A percentile compares a stretch with the other conserved stretches of the same genome.
phyloP scores from a whole-genome alignment of 371 early-diverging fungal genomes.

The Syncephalastrum racemosum region DNA sequence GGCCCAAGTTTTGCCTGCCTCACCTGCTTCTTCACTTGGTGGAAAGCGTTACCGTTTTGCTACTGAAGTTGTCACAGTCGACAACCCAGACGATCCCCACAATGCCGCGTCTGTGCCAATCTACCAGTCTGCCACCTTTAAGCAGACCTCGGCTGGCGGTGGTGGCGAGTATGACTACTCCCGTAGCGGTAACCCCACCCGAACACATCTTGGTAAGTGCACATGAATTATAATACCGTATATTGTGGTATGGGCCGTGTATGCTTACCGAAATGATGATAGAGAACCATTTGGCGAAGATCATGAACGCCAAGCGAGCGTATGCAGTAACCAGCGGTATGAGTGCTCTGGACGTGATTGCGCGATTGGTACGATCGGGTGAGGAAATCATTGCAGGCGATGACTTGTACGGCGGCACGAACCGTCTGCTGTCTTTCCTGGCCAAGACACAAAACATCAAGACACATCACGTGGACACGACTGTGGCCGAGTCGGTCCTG shows the following conservation, averaged over 20 bases:
- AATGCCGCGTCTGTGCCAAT: slow-evolving; percentile 91
- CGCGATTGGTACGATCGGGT: slow-evolving; percentile 74
- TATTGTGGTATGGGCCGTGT: neutral
- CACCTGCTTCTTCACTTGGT: slow-evolving; percentile 38
- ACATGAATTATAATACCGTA: neutral
- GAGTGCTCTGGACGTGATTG: slow-evolving; percentile 85
- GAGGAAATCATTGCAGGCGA: slow-evolving; percentile 88
- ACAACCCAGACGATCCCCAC: slow-evolving; percentile 83
- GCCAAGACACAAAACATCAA: slow-evolving; percentile 67
- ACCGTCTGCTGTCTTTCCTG: slow-evolving; percentile 78
- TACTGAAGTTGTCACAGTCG: slow-evolving; percentile 87
- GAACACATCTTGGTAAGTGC: slow-evolving; percentile 75
- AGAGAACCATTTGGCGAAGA: slow-evolving; percentile 85
- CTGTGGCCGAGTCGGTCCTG: slow-evolving; percentile 58
- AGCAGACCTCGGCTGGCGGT: slow-evolving; percentile 76
- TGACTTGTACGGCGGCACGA: slow-evolving; percentile 90
- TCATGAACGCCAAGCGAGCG: slow-evolving; percentile 79
- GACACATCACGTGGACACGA: slow-evolving; percentile 86
- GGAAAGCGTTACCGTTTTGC: slow-evolving; percentile 71
- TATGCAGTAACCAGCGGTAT: slow-evolving; percentile 86
- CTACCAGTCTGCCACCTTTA: slow-evolving; percentile 97
- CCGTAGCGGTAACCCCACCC: slow-evolving; percentile 88
- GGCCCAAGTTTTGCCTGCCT: slow-evolving; percentile 29
- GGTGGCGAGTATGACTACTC: slow-evolving; percentile 93
- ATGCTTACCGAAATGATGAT: slow-evolving; percentile 7